Evolutionary conservation across 441 rosid species (phyloP).

Genomic region (Aleurites moluccanus): DNA sequence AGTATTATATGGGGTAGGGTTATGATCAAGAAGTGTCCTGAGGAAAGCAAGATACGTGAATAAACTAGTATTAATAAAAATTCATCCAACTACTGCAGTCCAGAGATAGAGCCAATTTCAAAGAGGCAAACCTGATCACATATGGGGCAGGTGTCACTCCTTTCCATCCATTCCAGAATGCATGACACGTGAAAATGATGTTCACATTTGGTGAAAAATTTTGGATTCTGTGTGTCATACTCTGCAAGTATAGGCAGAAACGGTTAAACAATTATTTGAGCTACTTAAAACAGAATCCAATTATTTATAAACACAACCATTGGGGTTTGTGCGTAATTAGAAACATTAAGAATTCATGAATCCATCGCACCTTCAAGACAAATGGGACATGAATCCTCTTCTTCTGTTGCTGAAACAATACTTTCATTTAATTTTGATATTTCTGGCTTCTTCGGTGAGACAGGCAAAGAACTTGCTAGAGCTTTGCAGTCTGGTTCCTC

Average conservation of each 20-base stretch:
- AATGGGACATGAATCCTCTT: slow-evolving; percentile 86
- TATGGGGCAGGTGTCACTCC: slow-evolving; percentile 93
- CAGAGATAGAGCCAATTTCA: background rate
- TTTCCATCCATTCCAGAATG: slow-evolving; percentile 98
- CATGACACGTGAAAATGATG: slow-evolving; percentile 96
- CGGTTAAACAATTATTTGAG: slow-evolving; percentile 18
- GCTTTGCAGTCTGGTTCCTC: slow-evolving; percentile 49
- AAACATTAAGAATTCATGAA: slow-evolving; percentile 11
- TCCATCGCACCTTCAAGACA: slow-evolving; percentile 79
- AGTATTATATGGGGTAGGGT: background rate
- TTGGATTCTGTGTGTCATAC: slow-evolving; percentile 79
- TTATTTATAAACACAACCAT: background rate
- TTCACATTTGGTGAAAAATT: slow-evolving; percentile 71
- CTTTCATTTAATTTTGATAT: slow-evolving; percentile 47
- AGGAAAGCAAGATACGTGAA: background rate
- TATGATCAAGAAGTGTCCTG: background rate
- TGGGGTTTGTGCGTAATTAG: background rate
- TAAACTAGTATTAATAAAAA: background rate
- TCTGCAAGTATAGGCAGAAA: slow-evolving; percentile 47
- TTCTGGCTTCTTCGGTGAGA: slow-evolving; percentile 39
- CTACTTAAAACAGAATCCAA: slow-evolving; percentile 3
- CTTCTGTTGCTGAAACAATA: slow-evolving; percentile 43
- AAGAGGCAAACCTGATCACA: slow-evolving; percentile 70
- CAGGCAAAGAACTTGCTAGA: slow-evolving; percentile 41
- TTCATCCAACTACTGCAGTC: background rate